Percentiles rank a stretch among this genome's conserved stretches.
Evolutionary conservation across 108 stramenopile species (phyloP).

Genomic region (Pseudonitzschia multiseries): DNA sequence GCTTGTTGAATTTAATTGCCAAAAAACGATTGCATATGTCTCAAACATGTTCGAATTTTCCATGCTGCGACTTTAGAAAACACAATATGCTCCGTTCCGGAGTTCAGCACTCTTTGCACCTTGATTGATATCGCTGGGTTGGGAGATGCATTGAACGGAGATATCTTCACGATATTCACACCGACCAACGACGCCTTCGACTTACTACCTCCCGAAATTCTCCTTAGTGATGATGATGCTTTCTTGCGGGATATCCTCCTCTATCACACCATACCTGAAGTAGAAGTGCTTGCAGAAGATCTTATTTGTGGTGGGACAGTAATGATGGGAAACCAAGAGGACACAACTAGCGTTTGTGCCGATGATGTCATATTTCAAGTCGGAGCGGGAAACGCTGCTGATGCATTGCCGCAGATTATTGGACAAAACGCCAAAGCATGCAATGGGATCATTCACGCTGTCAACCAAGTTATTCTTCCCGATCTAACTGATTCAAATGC

Average conservation of each 20-base stretch:
- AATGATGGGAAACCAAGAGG: constrained; percentile 39
- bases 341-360: constrained; percentile 21
- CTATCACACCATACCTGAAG: constrained; percentile 19
- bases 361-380: constrained; percentile 10
- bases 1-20: neutral
- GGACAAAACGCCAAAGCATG: constrained; percentile 30
- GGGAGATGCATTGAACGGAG: constrained; percentile 36
- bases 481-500: neutral
- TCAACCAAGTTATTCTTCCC: constrained; percentile 37
- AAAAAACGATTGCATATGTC: neutral
- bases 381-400: constrained; percentile 18
- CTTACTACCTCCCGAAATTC: neutral
- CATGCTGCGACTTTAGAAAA: neutral
- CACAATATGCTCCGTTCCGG: constrained; percentile 22
- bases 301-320: constrained; percentile 29
- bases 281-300: neutral
- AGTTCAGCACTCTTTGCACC: constrained; percentile 44
- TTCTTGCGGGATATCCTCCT: constrained; percentile 29
- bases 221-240: constrained; percentile 3
- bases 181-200: constrained; percentile 56
- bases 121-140: constrained; percentile 40
- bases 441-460: constrained; percentile 51
- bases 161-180: constrained; percentile 39
- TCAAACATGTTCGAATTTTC: neutral
- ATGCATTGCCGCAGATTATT: constrained; percentile 13